These are phyloP conservation scores for Corylus americana DNA, from an alignment of 306 rosid species.

Conservation along the genomic window DNA sequence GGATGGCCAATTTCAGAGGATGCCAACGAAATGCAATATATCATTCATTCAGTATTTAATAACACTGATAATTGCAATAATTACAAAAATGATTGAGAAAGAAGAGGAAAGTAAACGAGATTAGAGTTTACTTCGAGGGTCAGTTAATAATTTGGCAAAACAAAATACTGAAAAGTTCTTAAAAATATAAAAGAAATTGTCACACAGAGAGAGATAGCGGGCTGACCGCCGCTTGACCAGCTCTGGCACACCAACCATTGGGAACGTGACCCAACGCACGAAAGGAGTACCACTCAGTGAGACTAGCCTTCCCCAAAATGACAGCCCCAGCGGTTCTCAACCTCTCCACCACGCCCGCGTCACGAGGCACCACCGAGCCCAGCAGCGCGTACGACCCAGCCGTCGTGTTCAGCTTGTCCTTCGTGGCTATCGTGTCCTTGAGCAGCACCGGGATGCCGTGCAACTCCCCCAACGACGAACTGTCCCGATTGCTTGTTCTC, in stretches of 20 bases:
- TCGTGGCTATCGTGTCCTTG: slow-evolving; percentile 59
- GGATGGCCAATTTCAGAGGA: too few species aligned
- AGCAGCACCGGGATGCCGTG: slow-evolving; percentile 71
- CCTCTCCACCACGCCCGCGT: slow-evolving; percentile 56
- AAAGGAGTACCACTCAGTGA: slow-evolving; percentile 47
- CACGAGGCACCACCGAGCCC: slow-evolving; percentile 62
- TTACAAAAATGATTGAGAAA: too few species aligned
- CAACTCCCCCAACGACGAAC: slow-evolving; percentile 20
- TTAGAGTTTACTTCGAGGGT: background rate
- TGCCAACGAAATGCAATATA: too few species aligned
- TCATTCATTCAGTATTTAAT: too few species aligned
- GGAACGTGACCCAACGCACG: slow-evolving; percentile 38
- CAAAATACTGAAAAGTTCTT: background rate
- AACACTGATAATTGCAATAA: too few species aligned
- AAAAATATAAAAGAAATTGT: background rate
- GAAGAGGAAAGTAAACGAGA: too few species aligned
- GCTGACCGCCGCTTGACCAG: slow-evolving; percentile 54
- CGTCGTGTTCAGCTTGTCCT: slow-evolving; percentile 57
- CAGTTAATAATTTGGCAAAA: background rate
- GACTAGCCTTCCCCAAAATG: slow-evolving; percentile 62
- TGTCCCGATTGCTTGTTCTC: slow-evolving; percentile 21
- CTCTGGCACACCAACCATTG: slow-evolving; percentile 55
- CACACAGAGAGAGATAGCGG: background rate
- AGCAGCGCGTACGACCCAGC: slow-evolving; percentile 62
- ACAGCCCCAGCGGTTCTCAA: slow-evolving; percentile 60